Conservation (phyloP, 345 rosid species). For the Citrus mangshanensis region DNA sequence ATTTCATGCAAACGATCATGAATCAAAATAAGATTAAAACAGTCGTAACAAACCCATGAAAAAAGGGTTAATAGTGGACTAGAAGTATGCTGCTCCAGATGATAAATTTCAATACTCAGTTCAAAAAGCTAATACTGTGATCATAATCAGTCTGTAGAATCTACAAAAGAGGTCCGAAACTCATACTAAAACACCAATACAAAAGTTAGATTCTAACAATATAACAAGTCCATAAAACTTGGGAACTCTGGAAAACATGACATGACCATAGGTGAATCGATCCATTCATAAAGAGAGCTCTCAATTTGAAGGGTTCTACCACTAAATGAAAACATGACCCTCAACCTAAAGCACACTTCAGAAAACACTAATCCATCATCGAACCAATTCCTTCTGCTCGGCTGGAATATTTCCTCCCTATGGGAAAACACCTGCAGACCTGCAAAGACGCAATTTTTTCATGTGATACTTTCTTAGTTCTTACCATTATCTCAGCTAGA, state of each 20-base stretch:
- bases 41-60: not conserved
- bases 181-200: constrained; percentile 5
- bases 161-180: not conserved
- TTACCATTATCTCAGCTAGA: constrained; percentile 29
- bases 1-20: not conserved
- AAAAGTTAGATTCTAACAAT: constrained; percentile 16
- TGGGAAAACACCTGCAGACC: constrained; percentile 44
- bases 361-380: constrained; percentile 24
- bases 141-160: not conserved
- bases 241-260: constrained; percentile 20
- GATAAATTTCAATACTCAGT: not conserved
- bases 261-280: constrained; percentile 2
- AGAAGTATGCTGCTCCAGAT: not conserved
- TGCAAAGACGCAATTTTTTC: constrained; percentile 33
- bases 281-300: constrained; percentile 22
- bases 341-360: constrained; percentile 24
- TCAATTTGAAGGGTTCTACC: constrained; percentile 20
- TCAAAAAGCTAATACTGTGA: not conserved
- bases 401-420: constrained; percentile 25
- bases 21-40: not conserved
- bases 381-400: constrained; percentile 23
- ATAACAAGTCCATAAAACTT: constrained; percentile 12
- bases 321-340: constrained; percentile 22
- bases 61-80: no score
- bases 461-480: constrained; percentile 30